Evolutionary conservation across 225 moss, liverwort and hornwort genomes (phyloP).

Genomic region (Rhytidiadelphus loreus): DNA sequence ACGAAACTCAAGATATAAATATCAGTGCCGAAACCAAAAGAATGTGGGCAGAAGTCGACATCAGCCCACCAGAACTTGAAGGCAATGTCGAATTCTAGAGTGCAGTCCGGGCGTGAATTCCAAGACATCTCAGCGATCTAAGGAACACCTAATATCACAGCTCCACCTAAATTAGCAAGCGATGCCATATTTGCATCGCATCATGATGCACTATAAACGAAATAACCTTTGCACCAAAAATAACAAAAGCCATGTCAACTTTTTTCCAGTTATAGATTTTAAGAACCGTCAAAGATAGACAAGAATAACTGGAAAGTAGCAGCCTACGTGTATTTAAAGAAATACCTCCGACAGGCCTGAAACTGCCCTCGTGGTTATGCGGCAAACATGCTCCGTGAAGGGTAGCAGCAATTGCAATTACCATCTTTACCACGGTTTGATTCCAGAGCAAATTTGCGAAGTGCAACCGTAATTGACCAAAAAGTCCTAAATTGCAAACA

Average conservation of each 20-base stretch:
- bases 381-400: background rate
- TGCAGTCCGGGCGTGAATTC: background rate
- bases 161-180: background rate
- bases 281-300: background rate
- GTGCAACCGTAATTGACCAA: background rate
- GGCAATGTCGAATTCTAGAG: background rate
- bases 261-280: background rate
- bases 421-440: background rate
- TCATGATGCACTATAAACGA: background rate
- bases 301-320: background rate
- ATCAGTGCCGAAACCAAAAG: background rate
- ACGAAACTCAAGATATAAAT: background rate
- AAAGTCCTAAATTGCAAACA: background rate
- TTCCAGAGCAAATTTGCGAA: background rate
- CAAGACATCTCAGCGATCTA: background rate
- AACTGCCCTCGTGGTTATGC: background rate
- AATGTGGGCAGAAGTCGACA: background rate
- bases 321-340: background rate
- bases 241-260: background rate
- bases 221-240: background rate
- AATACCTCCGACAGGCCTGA: background rate
- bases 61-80: background rate
- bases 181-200: background rate
- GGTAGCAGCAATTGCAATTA: background rate
- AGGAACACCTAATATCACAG: background rate